Evolutionary conservation across 805 yeast genomes (phyloP).

Genomic region (Lipomyces orientalis): DNA sequence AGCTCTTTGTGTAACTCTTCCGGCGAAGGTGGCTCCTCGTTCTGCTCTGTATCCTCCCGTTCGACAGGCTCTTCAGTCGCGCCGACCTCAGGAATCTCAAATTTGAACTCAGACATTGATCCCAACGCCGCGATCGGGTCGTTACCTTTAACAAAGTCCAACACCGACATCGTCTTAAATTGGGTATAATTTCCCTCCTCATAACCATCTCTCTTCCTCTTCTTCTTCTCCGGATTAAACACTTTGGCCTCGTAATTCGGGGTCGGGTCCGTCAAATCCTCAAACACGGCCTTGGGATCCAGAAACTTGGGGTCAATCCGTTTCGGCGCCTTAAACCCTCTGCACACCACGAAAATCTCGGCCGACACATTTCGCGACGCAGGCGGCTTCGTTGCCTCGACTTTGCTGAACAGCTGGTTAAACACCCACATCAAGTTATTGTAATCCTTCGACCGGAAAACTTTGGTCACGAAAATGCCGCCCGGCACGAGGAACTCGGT

Average conservation of each 20-base stretch:
- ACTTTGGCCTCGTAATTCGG: constrained; percentile 85
- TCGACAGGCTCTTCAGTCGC: constrained; percentile 1
- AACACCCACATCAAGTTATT: constrained; percentile 97
- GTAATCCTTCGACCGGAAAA: constrained; percentile 98
- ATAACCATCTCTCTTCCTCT: constrained; percentile 93
- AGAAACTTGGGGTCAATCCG: constrained; percentile 89
- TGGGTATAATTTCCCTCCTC: constrained; percentile 86
- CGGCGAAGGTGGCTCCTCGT: neutral
- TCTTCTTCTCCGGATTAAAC: constrained; percentile 90
- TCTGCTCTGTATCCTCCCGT: constrained; percentile 22
- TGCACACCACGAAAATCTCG: constrained; percentile 96
- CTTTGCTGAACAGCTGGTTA: constrained; percentile 92
- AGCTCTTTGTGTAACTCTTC: constrained; percentile 54
- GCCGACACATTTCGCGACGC: constrained; percentile 99
- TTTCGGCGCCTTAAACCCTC: constrained; percentile 95
- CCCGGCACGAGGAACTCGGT: constrained; percentile 89
- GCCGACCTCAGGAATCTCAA: constrained; percentile 49
- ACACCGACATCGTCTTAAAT: constrained; percentile 71
- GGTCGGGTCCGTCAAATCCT: constrained; percentile 68
- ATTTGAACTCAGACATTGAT: constrained; percentile 64
- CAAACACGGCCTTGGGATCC: constrained; percentile 93
- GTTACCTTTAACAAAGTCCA: constrained; percentile 81
- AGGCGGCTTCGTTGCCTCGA: constrained; percentile 99
- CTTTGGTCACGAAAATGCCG: constrained; percentile 95
- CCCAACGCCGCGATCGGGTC: constrained; percentile 88